Evolutionary conservation across 345 rosid species (phyloP).

Genomic region (Lumnitzera racemosa): DNA sequence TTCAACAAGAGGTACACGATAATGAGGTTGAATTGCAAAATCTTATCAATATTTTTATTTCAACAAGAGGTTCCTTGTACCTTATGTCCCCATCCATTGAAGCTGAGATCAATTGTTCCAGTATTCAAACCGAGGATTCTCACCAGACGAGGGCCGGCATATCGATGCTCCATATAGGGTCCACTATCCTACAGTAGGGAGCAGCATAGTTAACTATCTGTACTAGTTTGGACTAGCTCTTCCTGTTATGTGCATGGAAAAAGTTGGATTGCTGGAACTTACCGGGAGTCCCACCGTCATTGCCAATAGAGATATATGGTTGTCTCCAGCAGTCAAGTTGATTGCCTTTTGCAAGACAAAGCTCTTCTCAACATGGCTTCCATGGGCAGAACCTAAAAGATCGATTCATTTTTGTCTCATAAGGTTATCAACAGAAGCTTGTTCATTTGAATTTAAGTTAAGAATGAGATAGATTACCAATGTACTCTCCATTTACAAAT

Average conservation of each 20-base stretch:
- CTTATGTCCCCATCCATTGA: slow-evolving; percentile 67
- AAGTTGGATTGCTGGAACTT: slow-evolving; percentile 4
- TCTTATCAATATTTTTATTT: neutral
- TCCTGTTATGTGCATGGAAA: too few species aligned
- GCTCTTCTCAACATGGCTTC: slow-evolving; percentile 80
- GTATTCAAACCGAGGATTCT: slow-evolving; percentile 69
- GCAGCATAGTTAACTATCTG: neutral
- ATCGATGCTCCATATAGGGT: slow-evolving; percentile 77
- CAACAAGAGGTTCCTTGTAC: slow-evolving; percentile 17
- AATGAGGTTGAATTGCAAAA: too few species aligned
- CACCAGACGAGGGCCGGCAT: slow-evolving; percentile 61
- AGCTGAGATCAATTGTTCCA: slow-evolving; percentile 57
- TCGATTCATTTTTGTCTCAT: neutral
- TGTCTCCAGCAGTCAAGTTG: slow-evolving; percentile 39
- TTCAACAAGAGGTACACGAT: neutral
- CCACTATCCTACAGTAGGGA: slow-evolving; percentile 64
- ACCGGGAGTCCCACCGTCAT: slow-evolving; percentile 65
- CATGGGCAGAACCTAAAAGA: slow-evolving; percentile 57
- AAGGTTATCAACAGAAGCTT: neutral
- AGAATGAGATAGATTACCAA: slow-evolving; percentile 32
- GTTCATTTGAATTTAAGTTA: neutral
- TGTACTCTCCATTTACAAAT: slow-evolving; percentile 61
- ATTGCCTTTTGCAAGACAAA: slow-evolving; percentile 56
- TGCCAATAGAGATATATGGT: slow-evolving; percentile 45
- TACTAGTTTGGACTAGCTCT: too few species aligned